Percentiles rank a stretch among this genome's conserved stretches.
phyloP scores from a whole-genome alignment of 208 protist species.

The Acanthamoeba lenticulata region DNA sequence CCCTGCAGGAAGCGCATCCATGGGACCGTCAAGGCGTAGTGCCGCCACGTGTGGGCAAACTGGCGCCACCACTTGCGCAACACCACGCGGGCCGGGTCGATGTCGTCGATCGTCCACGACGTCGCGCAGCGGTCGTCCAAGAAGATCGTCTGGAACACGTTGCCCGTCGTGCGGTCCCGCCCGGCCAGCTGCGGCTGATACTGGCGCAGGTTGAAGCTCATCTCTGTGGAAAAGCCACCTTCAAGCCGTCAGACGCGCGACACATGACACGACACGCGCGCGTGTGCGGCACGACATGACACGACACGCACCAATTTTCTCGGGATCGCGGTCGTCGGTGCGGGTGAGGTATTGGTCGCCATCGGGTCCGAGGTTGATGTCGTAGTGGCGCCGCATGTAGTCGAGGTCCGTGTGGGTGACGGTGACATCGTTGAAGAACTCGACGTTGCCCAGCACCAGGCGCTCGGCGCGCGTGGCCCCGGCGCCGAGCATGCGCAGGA shows the following conservation, averaged over 20 bases:
- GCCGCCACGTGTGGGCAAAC: conserved; percentile 67
- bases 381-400: conserved; percentile 68
- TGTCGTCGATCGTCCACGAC: conserved; percentile 63
- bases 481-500: conserved; percentile 62
- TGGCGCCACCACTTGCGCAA: conserved; percentile 62
- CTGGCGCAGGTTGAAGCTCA: conserved; percentile 57
- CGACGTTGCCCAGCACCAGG: conserved; percentile 66
- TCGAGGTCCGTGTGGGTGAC: conserved; percentile 62
- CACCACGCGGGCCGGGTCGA: conserved; percentile 44
- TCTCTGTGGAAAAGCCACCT: not conserved
- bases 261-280: not conserved
- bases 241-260: not conserved
- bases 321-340: not conserved
- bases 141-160: conserved; percentile 67
- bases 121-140: conserved; percentile 9
- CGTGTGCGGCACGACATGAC: not conserved
- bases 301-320: not conserved
- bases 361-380: conserved; percentile 5
- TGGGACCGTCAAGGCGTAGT: conserved; percentile 48
- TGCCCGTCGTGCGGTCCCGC: not conserved
- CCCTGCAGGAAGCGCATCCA: conserved; percentile 40
- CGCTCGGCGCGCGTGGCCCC: conserved; percentile 23
- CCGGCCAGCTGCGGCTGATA: conserved; percentile 58
- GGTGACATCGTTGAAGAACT: conserved; percentile 72
- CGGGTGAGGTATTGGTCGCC: conserved; percentile 64